Conservation (phyloP, 768 basidiomycete genomes). For the Cubamyces lactineus region DNA sequence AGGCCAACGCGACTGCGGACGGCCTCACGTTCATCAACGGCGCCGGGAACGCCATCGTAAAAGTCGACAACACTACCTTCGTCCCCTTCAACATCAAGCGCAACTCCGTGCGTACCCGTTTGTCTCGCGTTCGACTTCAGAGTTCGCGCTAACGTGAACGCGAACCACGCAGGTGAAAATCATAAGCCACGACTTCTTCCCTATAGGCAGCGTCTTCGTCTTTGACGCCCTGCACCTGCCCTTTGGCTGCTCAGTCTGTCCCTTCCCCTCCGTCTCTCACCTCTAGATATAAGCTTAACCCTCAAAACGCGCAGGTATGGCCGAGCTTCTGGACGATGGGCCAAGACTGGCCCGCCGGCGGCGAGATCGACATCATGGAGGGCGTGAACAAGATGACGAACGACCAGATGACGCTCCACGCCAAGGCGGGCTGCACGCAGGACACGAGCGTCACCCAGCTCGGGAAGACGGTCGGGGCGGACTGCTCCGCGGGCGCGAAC, state of each 20-base stretch:
- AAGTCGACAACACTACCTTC: constrained; percentile 69
- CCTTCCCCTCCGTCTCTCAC: too few species aligned
- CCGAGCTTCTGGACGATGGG: constrained; percentile 36
- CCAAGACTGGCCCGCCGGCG: constrained; percentile 42
- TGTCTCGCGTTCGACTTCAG: background rate
- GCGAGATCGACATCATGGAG: constrained; percentile 49
- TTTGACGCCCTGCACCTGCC: constrained; percentile 52
- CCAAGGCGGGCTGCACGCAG: constrained; percentile 40
- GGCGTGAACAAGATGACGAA: constrained; percentile 50
- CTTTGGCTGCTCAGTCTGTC: constrained; percentile 56
- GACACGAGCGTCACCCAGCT: constrained; percentile 36
- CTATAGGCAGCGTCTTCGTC: constrained; percentile 49
- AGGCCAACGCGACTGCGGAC: constrained; percentile 47
- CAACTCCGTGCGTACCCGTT: constrained; percentile 50
- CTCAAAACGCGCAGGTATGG: too few species aligned
- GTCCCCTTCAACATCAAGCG: constrained; percentile 57
- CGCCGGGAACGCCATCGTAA: constrained; percentile 66
- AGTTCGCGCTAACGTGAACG: too few species aligned
- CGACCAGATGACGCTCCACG: constrained; percentile 65
- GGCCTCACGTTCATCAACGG: constrained; percentile 62
- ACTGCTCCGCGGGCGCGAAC: constrained; percentile 36
- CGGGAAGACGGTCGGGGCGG: constrained; percentile 33
- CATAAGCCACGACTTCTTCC: constrained; percentile 45
- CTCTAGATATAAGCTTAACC: too few species aligned
- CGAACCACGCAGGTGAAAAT: constrained; percentile 42